phyloP scores from a whole-genome alignment of 2,329 filamentous ascomycete species.

The Exophiala dermatitidis region DNA sequence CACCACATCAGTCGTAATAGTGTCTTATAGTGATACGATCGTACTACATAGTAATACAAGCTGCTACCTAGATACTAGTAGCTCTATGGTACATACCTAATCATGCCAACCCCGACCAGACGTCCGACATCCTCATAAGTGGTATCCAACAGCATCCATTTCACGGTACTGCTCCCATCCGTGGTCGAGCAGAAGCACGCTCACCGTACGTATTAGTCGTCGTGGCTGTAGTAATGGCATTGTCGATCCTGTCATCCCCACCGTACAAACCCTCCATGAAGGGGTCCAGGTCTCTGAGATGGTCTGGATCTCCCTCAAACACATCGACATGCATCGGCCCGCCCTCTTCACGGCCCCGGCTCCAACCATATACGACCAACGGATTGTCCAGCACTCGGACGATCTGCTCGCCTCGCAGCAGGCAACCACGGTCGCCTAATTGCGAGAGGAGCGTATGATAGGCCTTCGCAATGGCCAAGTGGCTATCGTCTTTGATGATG shows the following conservation, averaged over 20 bases:
- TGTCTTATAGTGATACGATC: too few relatives aligned
- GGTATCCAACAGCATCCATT: too few relatives aligned
- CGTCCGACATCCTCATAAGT: background rate
- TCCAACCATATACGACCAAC: constrained; percentile 19
- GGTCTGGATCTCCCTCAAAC: constrained; percentile 5
- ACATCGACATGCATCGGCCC: constrained; percentile 20
- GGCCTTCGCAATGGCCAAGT: constrained; percentile 22
- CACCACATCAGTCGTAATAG: too few relatives aligned
- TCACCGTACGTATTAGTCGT: too few relatives aligned
- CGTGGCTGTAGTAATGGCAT: background rate
- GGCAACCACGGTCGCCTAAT: constrained; percentile 21
- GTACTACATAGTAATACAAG: too few relatives aligned
- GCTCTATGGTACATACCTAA: too few relatives aligned
- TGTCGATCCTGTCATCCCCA: constrained; percentile 2
- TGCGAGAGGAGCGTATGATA: constrained; percentile 15
- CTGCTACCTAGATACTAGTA: too few relatives aligned
- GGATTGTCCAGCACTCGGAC: constrained; percentile 16
- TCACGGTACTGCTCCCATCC: too few relatives aligned
- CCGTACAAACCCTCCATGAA: constrained; percentile 19
- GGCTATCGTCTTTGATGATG: constrained; percentile 25
- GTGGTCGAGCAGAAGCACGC: too few relatives aligned
- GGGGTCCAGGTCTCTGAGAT: background rate
- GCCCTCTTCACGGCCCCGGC: constrained; percentile 6
- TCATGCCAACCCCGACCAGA: too few relatives aligned
- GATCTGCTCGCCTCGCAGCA: constrained; percentile 23